Conservation (phyloP, 441 rosid species). For the Corymbia calophylla region DNA sequence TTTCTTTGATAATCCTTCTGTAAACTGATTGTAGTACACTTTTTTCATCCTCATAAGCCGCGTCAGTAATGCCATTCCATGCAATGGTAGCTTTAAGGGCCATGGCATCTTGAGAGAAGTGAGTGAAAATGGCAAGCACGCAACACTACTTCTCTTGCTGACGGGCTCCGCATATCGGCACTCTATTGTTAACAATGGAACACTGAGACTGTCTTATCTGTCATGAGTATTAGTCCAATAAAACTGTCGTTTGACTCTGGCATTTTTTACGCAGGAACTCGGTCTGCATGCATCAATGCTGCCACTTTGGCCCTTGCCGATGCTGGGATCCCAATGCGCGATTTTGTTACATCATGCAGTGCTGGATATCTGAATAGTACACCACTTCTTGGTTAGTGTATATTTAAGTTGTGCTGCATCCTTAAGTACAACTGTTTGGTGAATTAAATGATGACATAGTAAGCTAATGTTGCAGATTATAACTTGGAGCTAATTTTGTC, state of each 20-base stretch:
- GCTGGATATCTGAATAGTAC: conserved; percentile 83
- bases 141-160: not conserved
- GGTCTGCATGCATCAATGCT: conserved; percentile 96
- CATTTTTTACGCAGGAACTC: conserved; percentile 46
- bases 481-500: not conserved
- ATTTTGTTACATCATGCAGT: conserved; percentile 86
- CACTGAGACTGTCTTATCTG: not conserved
- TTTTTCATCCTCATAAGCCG: not conserved
- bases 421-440: not conserved
- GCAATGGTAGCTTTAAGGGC: not conserved
- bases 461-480: not conserved
- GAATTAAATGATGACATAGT: not conserved
- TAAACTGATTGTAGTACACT: not conserved
- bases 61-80: not conserved
- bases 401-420: not conserved
- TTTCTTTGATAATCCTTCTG: not conserved
- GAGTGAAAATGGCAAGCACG: not conserved
- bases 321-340: conserved; percentile 94
- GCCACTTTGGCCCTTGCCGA: conserved; percentile 90
- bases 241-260: not conserved
- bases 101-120: not conserved
- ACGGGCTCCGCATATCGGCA: not conserved
- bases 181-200: not conserved
- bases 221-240: not conserved
- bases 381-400: conserved; percentile 58